These are phyloP conservation scores for Hymenoscyphus fraxineus DNA, from an alignment of 2,329 filamentous ascomycete species.

Conservation along the genomic window DNA sequence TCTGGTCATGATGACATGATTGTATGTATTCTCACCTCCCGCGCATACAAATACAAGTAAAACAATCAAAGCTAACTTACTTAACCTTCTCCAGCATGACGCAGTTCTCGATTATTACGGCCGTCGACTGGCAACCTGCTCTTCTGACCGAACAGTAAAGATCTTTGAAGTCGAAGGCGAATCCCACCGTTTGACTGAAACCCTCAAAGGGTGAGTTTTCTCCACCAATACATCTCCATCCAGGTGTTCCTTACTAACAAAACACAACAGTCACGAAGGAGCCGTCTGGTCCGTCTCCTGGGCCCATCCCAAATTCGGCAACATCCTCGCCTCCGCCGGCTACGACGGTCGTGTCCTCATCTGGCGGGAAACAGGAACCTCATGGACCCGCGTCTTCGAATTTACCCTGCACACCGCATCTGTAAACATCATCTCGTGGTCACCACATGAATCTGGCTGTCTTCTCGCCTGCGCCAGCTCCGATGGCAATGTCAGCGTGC, in stretches of 20 bases:
- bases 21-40: constrained; percentile 50
- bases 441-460: constrained; percentile 93
- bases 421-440: constrained; percentile 96
- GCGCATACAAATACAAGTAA: not conserved
- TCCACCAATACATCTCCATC: not conserved
- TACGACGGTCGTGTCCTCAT: constrained; percentile 99
- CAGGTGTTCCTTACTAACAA: constrained; percentile 18
- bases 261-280: constrained; percentile 72
- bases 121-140: constrained; percentile 91
- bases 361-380: constrained; percentile 79
- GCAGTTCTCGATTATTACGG: constrained; percentile 98
- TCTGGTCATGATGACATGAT: constrained; percentile 99
- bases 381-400: constrained; percentile 86
- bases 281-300: constrained; percentile 97
- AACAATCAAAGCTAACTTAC: constrained; percentile 7
- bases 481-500: constrained; percentile 87
- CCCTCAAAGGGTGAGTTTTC: constrained; percentile 75
- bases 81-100: constrained; percentile 65
- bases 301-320: constrained; percentile 98
- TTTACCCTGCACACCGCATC: constrained; percentile 91
- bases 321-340: constrained; percentile 89
- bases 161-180: constrained; percentile 98
- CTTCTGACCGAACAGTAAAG: constrained; percentile 97
- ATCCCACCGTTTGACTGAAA: constrained; percentile 83
- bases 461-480: constrained; percentile 91